These are phyloP conservation scores for Penicillium atrosanguineum DNA, from an alignment of 495 filamentous ascomycete species.

Conservation along the genomic window DNA sequence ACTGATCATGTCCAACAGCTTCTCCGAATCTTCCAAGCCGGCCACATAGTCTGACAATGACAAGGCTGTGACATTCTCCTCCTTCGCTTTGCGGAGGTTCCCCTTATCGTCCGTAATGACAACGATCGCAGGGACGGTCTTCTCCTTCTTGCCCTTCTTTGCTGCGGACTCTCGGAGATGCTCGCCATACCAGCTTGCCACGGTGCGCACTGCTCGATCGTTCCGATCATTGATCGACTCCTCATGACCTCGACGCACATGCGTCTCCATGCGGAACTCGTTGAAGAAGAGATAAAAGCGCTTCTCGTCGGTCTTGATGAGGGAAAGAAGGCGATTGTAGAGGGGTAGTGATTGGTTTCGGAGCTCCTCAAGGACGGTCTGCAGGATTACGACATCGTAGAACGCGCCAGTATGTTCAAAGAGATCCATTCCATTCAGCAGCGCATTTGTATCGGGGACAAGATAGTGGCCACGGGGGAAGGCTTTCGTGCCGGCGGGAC, in stretches of 20 bases:
- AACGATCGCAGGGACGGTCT: conserved; percentile 70
- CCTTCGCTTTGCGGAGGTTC: conserved; percentile 78
- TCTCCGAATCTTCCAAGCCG: conserved; percentile 77
- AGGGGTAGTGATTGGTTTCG: conserved; percentile 89
- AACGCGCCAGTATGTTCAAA: conserved; percentile 91
- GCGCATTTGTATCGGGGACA: conserved; percentile 92
- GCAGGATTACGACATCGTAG: conserved; percentile 90
- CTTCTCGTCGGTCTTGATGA: conserved; percentile 94
- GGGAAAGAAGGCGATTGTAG: conserved; percentile 84
- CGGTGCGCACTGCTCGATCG: conserved; percentile 83
- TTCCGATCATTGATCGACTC: conserved; percentile 97
- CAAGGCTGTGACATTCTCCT: conserved; percentile 65
- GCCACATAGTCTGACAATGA: conserved; percentile 76
- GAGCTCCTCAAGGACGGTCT: conserved; percentile 94
- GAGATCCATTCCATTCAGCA: conserved; percentile 92
- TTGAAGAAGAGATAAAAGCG: conserved; percentile 99
- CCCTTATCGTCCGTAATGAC: conserved; percentile 93
- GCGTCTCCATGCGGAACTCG: conserved; percentile 91
- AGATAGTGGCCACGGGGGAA: conserved; percentile 92
- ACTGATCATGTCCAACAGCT: conserved; percentile 92
- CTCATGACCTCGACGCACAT: conserved; percentile 67
- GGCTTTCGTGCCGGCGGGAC: conserved; percentile 74
- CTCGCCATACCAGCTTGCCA: conserved; percentile 83
- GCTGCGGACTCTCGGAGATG: conserved; percentile 63
- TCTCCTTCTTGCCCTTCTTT: conserved; percentile 53